Evolutionary conservation across 2,329 filamentous ascomycete genomes (phyloP).

Genomic region (Colletotrichum sp.): DNA sequence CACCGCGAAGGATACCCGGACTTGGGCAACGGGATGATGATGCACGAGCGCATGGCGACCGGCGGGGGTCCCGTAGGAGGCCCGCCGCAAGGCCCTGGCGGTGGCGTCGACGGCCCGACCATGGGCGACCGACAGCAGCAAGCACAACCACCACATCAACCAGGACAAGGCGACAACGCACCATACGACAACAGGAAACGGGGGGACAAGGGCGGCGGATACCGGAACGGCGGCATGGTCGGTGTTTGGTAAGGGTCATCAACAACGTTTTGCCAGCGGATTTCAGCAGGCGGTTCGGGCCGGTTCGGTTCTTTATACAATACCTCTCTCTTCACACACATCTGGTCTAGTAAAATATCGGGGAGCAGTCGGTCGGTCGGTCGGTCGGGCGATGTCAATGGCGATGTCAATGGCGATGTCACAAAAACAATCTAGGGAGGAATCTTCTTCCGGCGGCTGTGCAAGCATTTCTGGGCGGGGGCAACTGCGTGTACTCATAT

Average conservation of each 20-base stretch:
- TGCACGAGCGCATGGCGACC: slow-evolving; percentile 2
- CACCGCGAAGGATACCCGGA: not conserved
- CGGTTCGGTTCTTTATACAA: not conserved
- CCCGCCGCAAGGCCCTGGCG: not conserved
- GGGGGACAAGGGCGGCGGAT: slow-evolving; percentile 6
- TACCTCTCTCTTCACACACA: not conserved
- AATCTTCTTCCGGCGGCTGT: not conserved
- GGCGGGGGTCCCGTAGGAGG: not conserved
- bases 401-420: not conserved
- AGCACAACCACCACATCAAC: not conserved
- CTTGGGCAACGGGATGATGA: not conserved
- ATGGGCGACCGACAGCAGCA: slow-evolving; percentile 6
- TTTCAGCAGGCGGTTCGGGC: not conserved
- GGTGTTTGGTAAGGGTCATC: slow-evolving; percentile 16
- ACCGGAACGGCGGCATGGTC: slow-evolving; percentile 15
- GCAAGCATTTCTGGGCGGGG: not conserved
- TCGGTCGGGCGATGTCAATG: not conserved
- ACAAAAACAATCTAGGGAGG: not conserved
- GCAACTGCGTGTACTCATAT: not conserved
- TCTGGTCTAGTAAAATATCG: not conserved
- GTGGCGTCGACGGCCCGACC: not conserved
- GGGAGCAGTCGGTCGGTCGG: not conserved
- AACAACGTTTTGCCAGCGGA: not conserved
- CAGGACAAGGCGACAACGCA: not conserved
- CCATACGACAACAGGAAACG: not conserved